phyloP scores from a whole-genome alignment of 2,329 filamentous ascomycete species.

The Calonectria hawksworthii region DNA sequence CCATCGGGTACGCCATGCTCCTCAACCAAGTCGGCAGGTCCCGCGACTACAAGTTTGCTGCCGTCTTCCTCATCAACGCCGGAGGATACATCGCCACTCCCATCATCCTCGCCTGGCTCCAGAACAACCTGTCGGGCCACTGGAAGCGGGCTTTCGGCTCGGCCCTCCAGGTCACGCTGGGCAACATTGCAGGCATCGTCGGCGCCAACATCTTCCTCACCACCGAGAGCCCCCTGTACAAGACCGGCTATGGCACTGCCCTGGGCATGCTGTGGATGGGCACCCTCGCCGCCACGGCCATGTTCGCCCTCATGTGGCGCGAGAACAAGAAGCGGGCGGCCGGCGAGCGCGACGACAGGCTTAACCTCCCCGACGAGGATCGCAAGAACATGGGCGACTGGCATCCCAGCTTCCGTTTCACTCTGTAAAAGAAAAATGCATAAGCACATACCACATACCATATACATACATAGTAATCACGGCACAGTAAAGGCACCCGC shows the following conservation, averaged over 20 bases:
- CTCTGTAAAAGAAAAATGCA: conserved; percentile 52
- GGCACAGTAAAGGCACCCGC: not conserved
- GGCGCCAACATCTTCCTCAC: conserved; percentile 62
- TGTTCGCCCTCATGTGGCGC: conserved; percentile 47
- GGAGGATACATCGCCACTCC: conserved; percentile 69
- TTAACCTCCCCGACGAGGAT: conserved; percentile 47
- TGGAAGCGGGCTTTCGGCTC: conserved; percentile 69
- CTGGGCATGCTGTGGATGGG: conserved; percentile 62
- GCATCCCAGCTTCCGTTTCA: conserved; percentile 54
- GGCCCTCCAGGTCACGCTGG: conserved; percentile 63
- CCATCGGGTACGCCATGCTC: conserved; percentile 69
- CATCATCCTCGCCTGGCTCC: conserved; percentile 68
- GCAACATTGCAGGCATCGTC: conserved; percentile 65
- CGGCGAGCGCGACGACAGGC: conserved; percentile 48
- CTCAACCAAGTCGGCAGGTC: conserved; percentile 51
- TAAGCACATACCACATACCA: conserved; percentile 40
- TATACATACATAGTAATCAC: not conserved
- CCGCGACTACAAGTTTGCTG: conserved; percentile 61
- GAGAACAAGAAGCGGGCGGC: conserved; percentile 53
- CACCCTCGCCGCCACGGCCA: conserved; percentile 49
- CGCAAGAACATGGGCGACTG: conserved; percentile 53
- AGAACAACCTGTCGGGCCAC: conserved; percentile 69
- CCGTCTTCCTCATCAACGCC: conserved; percentile 66
- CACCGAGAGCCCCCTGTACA: conserved; percentile 62
- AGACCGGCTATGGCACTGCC: conserved; percentile 63